Evolutionary conservation across 2,329 filamentous ascomycete genomes (phyloP).

Genomic region (Phyllosticta citriasiana): DNA sequence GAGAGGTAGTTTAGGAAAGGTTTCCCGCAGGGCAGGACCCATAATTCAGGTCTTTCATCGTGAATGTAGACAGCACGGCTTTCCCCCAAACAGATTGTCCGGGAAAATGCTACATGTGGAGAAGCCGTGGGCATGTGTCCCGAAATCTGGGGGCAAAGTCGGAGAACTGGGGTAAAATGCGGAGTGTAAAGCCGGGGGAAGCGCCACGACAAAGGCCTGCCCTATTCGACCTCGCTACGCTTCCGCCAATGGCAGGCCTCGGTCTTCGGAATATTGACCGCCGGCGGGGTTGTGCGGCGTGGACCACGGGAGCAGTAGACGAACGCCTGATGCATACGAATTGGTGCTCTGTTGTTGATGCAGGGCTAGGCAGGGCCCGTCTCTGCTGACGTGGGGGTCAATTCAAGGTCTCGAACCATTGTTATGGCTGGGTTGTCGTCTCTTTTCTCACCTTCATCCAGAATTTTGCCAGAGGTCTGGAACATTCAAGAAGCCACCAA

Average conservation of each 20-base stretch:
- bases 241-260: not conserved
- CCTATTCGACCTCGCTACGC: not conserved
- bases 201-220: not conserved
- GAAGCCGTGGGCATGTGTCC: not conserved
- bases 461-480: not conserved
- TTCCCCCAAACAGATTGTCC: not conserved
- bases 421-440: not conserved
- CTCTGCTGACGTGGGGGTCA: not conserved
- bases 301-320: not conserved
- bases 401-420: not conserved
- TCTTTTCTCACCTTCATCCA: not conserved
- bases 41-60: not conserved
- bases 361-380: not conserved
- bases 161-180: not conserved
- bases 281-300: constrained; percentile 5
- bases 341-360: not conserved
- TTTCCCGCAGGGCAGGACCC: not conserved
- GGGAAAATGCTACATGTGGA: not conserved
- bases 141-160: not conserved
- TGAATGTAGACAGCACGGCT: not conserved
- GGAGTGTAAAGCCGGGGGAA: not conserved
- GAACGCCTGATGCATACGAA: not conserved
- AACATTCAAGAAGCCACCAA: not conserved
- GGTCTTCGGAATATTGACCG: constrained; percentile 1
- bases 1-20: not conserved